Evolutionary conservation across 495 filamentous ascomycete species (phyloP), one percentile per base, ranked within the genome.

Genomic region (Parathielavia hyrcaniae): DNA sequence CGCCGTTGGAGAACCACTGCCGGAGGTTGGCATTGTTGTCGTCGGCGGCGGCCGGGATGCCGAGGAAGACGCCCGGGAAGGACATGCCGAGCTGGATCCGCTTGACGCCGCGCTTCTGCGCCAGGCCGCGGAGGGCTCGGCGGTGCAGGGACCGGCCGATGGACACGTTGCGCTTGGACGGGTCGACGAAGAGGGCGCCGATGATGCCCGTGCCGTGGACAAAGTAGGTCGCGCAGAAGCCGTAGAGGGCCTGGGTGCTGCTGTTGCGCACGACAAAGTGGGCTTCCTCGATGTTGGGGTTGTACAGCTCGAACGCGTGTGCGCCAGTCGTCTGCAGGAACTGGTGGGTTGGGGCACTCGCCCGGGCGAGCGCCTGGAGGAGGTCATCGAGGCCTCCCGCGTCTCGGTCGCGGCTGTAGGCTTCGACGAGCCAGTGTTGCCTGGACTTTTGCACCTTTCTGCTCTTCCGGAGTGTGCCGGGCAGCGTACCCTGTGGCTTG

Each of bases 231-330:
- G 88, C 84, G 67, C 88, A 90, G 69, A 96, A 96, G 22, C 90
- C 90, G 69, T 92, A 95, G 10, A 96, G 72, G 0, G 86, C 88
- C 47, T 88, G 84, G 1, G 90, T 96, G 69, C 84, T 91, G 72
- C 86, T 91, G 71, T 95, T 96, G 9, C 90, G 87, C 46, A 96
- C 90, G 19, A 95, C 88, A 67, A 89, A 95, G 65, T 96, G 90
- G 11, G 86, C 75, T 69, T 92, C 89, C 49, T 88, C 82, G 34
- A 92, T 84, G 75, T 57, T 78, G 7, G 71, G 77, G 67, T 82
- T 79, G 65, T 79, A 81, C 6, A 95, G 73, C 34, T 88, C 80
- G 66, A 96, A 93, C 4, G 85, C 83, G 54, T 77, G 79, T n/a
- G 86, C 84, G n/a, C 75, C 82, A n/a, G 86, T 81, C 43, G 84